Evolutionary conservation across 768 basidiomycete genomes (phyloP).

Genomic region (Gyrodon lividus): DNA sequence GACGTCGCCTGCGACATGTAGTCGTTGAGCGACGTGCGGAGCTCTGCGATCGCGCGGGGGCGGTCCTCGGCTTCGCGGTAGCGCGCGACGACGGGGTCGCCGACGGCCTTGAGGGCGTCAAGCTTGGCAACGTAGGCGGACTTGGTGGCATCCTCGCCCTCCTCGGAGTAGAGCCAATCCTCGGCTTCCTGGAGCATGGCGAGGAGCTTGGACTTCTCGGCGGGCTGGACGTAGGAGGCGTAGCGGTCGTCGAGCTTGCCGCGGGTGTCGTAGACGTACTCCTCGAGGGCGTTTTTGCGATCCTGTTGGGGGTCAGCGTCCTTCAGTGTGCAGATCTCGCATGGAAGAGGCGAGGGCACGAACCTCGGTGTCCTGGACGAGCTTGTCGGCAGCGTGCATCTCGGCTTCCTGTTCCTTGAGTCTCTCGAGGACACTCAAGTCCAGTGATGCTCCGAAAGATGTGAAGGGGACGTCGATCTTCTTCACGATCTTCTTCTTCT

Average conservation of each 20-base stretch:
- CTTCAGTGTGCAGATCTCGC: constrained; percentile 2
- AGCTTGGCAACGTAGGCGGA: constrained; percentile 88
- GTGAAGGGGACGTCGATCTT: constrained; percentile 83
- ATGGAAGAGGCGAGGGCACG: constrained; percentile 19
- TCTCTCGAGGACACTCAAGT: constrained; percentile 59
- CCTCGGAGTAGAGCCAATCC: constrained; percentile 97
- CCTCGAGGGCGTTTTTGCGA: constrained; percentile 97
- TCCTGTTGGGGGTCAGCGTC: constrained; percentile 50
- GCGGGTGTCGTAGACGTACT: constrained; percentile 96
- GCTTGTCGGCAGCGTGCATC: constrained; percentile 91
- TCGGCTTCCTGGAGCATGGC: constrained; percentile 74
- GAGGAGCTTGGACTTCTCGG: constrained; percentile 79
- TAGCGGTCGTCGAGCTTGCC: constrained; percentile 90
- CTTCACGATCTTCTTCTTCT: constrained; percentile 84
- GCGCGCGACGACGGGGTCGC: constrained; percentile 83
- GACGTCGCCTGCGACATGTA: constrained; percentile 85
- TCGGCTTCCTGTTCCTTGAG: constrained; percentile 80
- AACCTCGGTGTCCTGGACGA: constrained; percentile 97
- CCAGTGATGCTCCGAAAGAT: constrained; percentile 60
- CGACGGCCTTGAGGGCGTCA: constrained; percentile 79
- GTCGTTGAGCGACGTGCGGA: constrained; percentile 86
- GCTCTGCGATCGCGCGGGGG: constrained; percentile 62
- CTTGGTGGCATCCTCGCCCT: constrained; percentile 93
- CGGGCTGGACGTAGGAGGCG: constrained; percentile 65
- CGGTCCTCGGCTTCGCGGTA: constrained; percentile 84